Base-by-base conservation (phyloP, 768 basidiomycete species). In the Kwoniella pini region DNA sequence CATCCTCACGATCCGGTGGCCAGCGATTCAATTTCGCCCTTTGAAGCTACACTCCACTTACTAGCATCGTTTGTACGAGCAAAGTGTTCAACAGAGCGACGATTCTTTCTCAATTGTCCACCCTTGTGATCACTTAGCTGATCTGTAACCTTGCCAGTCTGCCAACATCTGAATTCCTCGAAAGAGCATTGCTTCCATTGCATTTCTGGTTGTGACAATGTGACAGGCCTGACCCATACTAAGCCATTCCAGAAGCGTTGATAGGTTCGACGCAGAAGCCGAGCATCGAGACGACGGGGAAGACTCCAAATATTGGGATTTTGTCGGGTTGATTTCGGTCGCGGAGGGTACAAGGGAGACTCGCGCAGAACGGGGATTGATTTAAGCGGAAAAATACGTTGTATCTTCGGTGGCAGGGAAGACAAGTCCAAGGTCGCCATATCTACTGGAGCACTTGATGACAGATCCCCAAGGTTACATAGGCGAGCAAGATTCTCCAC, bases 221-320 rank as follows among this genome's bases (percentile, higher is more conserved):
- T 27, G 22, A 49, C 6, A 36, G 56, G 63, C 26, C 55, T 22
- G 9, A 64, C 61, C 69, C 69, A 74, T 7, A 58, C 57, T 44
- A 68, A 36, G 0, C 22, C 36, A 17, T 64, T 56, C 72, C 72
- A 74, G 19, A 74, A 38, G 4, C 63, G 44, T 15, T 22, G 10
- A 55, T 74, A 74, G 3, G 48, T 46, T 62, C 69, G 50, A 17
- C 42, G 45, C 3, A 71, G 15, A 15, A 71, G 51, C 28, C 69
- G 19, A 3, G 31, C 21, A 17, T 51, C 56, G 7, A 69, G 44
- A 4, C 11, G n/a, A 13, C 55, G 53, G 3, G 63, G 61, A 26
- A 46, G 24, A 15, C 45, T 27, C 72, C 72, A 74, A 7, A 62
- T 71, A 19, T 52, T 22, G 2, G 67, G 69, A 31, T 74, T 69